Evolutionary conservation across 2,329 filamentous ascomycete genomes (phyloP).

Genomic region (Fusarium tuaranense): DNA sequence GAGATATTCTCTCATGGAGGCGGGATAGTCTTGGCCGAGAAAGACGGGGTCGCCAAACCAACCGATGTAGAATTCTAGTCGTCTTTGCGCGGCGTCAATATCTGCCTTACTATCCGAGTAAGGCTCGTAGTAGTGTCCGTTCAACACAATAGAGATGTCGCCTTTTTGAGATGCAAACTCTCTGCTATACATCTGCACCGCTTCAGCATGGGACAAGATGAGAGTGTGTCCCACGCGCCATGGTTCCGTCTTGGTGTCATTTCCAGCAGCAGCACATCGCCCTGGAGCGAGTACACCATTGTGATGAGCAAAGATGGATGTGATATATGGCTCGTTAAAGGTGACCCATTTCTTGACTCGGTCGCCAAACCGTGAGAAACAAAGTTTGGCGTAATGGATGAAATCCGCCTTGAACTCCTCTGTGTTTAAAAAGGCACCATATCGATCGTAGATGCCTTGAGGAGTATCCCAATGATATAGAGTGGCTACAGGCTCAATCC

Average conservation of each 20-base stretch:
- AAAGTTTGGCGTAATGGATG: background rate
- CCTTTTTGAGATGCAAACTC: background rate
- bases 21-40: background rate
- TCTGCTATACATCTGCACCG: background rate
- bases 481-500: background rate
- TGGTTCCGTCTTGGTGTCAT: background rate
- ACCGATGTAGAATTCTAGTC: background rate
- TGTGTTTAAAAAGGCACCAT: background rate
- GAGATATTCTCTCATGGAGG: background rate
- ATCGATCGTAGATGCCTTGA: background rate
- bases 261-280: background rate
- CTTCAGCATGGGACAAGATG: background rate
- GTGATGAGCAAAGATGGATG: constrained; percentile 38
- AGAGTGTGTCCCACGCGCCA: background rate
- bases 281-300: constrained; percentile 37
- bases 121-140: background rate
- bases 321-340: constrained; percentile 46
- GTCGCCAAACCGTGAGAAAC: background rate
- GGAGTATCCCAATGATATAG: background rate
- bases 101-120: background rate
- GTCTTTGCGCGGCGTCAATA: background rate
- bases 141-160: background rate
- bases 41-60: background rate
- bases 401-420: background rate
- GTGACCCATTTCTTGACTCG: constrained; percentile 43